These are phyloP conservation scores for Fusarium staphyleae DNA, from an alignment of 2,329 filamentous ascomycete genomes.

Conservation along the genomic window DNA sequence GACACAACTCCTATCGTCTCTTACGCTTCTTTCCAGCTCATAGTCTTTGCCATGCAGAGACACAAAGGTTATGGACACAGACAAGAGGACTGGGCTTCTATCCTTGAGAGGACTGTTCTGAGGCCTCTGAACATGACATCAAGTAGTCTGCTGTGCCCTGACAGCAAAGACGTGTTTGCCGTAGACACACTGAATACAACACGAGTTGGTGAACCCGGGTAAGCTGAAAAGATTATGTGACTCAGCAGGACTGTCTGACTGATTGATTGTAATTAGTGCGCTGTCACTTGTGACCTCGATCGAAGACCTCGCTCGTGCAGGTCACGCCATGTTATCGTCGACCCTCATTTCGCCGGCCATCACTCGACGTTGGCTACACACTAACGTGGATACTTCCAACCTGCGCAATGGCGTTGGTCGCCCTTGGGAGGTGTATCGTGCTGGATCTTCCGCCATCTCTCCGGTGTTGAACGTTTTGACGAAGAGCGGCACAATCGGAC, in stretches of 20 bases:
- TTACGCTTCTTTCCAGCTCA: slow-evolving; percentile 32
- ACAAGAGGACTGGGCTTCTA: background rate
- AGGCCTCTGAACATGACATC: slow-evolving; percentile 19
- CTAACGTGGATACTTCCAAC: slow-evolving; percentile 43
- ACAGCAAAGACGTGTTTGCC: slow-evolving; percentile 5
- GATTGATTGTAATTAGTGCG: background rate
- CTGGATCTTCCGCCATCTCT: slow-evolving; percentile 27
- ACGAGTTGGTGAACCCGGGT: slow-evolving; percentile 26
- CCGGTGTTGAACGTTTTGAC: slow-evolving; percentile 40
- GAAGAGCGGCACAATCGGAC: slow-evolving; percentile 39
- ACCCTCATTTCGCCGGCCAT: slow-evolving; percentile 26
- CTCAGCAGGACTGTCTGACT: fast-evolving
- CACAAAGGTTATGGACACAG: background rate
- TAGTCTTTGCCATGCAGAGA: slow-evolving; percentile 30
- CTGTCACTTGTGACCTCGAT: slow-evolving; percentile 30
- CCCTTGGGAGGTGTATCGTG: slow-evolving; percentile 47
- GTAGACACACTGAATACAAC: slow-evolving; percentile 17
- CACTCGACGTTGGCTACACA: slow-evolving; percentile 45
- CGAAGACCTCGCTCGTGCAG: slow-evolving; percentile 29
- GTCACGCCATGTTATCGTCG: slow-evolving; percentile 32
- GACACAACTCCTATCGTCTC: slow-evolving; percentile 33
- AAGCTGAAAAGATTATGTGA: fast-evolving
- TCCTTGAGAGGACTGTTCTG: slow-evolving; percentile 5
- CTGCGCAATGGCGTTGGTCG: slow-evolving; percentile 45
- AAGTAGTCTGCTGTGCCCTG: slow-evolving; percentile 7